Evolutionary conservation across 305 asterid species (phyloP).

Genomic region (Euphrasia arctica): DNA sequence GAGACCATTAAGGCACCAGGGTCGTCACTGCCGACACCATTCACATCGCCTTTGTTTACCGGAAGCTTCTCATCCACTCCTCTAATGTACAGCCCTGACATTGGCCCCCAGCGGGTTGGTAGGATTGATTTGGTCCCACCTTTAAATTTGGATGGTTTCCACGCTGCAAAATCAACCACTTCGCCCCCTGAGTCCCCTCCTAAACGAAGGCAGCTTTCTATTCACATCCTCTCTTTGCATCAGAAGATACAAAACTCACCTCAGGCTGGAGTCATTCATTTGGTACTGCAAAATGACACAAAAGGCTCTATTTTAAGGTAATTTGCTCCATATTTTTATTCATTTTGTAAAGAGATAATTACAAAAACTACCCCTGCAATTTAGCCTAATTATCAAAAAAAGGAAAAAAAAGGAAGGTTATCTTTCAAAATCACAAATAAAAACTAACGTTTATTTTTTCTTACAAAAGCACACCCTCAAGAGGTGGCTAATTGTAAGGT

Average conservation of each 20-base stretch:
- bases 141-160: conserved; percentile 85
- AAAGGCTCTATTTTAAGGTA: conserved; percentile 90
- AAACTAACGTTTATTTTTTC: neutral
- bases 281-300: conserved; percentile 94
- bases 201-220: conserved; percentile 66
- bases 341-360: conserved; percentile 3
- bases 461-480: neutral
- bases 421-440: neutral
- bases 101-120: conserved; percentile 69
- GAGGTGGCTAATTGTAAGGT: neutral
- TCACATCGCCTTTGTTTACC: conserved; percentile 91
- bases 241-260: conserved; percentile 85
- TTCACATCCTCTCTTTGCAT: conserved; percentile 62
- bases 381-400: neutral
- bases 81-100: conserved; percentile 76
- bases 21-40: conserved; percentile 70
- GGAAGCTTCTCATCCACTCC: conserved; percentile 99
- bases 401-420: neutral
- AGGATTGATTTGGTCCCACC: conserved; percentile 94
- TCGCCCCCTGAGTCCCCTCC: conserved; percentile 91
- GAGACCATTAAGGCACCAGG: conserved; percentile 58
- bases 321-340: conserved; percentile 11
- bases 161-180: conserved; percentile 55
- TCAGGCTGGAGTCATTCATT: conserved; percentile 90
- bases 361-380: neutral